Evolutionary conservation across 176 grass and related monocot genomes (phyloP), one percentile per base, ranked within the genome.

Genomic region (Alopecurus myosuroides): DNA sequence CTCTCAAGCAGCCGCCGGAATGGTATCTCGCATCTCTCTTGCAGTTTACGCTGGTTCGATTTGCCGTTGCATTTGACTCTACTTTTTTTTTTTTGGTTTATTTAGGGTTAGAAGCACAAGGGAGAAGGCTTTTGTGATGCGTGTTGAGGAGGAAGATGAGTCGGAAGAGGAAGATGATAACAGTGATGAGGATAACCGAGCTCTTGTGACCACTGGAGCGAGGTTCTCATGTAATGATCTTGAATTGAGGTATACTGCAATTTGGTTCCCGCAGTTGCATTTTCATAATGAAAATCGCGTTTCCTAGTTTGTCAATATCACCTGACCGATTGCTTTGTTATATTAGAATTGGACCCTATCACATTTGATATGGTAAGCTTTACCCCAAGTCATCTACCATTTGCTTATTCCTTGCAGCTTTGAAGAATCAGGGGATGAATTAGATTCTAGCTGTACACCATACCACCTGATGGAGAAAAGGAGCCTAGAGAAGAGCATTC

Each of bases 391-490:
- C 50, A 13, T 77, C 31, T 65, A 30, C 58, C 33, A 33, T 22
- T 56, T 76, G 15, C 86, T 84, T 77, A 17, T 81, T 90, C 14
- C 49, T 77, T 93, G 93, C 85, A 85, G 91, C 68, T 91, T 52
- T 23, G 91, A 93, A 85, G 94, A 91, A 66, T 84, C 87, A 20
- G 80, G 71, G 39, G 84, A 88, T 73, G 87, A 88, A 81, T 31
- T 86, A 25, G 70, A 71, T 72, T 78, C 40, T 61, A 74, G 75
- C 28, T 46, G 68, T 77, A 44, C 41, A 65, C 57, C 86, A 79
- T 75, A 78, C 79, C 77, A 41, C n/a, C 70, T 95, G 60, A 91
- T 94, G 93, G 88, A 90, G 77, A 95, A 93, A 95, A 83, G 72
- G 25, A 84, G 37, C 49, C 9, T 90, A 29, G 87, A 92, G 40